Evolutionary conservation across 2,329 filamentous ascomycete species (phyloP).

Genomic region (Diaporthe helianthi): DNA sequence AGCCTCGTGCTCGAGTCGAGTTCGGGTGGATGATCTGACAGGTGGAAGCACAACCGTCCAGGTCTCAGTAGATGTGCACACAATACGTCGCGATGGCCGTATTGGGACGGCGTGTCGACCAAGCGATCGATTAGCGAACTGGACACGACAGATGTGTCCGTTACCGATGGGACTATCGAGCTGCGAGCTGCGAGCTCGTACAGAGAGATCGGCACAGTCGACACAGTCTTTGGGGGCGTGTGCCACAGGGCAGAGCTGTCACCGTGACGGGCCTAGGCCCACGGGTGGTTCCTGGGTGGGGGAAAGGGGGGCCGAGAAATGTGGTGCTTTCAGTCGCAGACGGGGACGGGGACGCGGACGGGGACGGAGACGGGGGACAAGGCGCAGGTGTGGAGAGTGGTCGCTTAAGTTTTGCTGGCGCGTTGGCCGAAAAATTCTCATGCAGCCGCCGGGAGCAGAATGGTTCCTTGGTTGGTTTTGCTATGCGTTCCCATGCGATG

Average conservation of each 20-base stretch:
- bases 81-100: slow-evolving; percentile 8
- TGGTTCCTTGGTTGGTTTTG: not conserved
- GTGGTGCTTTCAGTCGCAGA: slow-evolving; percentile 18
- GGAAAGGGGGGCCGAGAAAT: slow-evolving; percentile 17
- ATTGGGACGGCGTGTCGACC: slow-evolving; percentile 1
- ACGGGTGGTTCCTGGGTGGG: slow-evolving; percentile 18
- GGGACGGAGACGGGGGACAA: not conserved
- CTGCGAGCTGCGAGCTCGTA: not conserved
- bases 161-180: not conserved
- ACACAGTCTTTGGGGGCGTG: no score
- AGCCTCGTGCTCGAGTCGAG: slow-evolving; percentile 20
- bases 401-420: not conserved
- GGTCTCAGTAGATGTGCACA: not conserved
- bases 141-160: slow-evolving; percentile 13
- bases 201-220: slow-evolving; percentile 17
- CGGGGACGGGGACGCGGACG: slow-evolving; percentile 1
- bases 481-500: not conserved
- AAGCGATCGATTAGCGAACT: not conserved
- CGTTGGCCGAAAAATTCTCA: not conserved
- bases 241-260: slow-evolving; percentile 19
- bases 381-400: not conserved
- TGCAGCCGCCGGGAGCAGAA: not conserved
- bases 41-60: not conserved
- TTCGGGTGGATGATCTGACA: not conserved
- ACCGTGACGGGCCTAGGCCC: slow-evolving; percentile 13